These are phyloP conservation scores for Backusella mclennaniae DNA, from an alignment of 192 early-diverging fungal genomes.

Conservation along the genomic window DNA sequence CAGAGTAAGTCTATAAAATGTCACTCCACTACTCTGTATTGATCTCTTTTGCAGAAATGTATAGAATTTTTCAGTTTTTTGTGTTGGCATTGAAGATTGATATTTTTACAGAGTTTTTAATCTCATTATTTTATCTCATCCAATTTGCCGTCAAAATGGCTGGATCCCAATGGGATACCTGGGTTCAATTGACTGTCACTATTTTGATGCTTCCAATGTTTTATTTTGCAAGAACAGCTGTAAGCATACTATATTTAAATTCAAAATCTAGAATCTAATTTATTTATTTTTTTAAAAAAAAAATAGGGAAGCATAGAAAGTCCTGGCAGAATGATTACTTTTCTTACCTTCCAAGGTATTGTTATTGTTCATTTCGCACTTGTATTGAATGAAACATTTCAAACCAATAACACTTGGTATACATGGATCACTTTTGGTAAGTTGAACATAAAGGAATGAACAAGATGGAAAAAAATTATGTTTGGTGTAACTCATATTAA, in stretches of 20 bases:
- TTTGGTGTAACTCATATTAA: not conserved
- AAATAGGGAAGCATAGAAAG: slow-evolving; percentile 35
- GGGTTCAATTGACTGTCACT: slow-evolving; percentile 33
- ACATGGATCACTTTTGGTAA: slow-evolving; percentile 40
- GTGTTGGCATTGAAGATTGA: slow-evolving; percentile 39
- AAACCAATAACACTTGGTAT: slow-evolving; percentile 33
- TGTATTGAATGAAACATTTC: slow-evolving; percentile 26
- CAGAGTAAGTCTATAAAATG: slow-evolving; percentile 43
- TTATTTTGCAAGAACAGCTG: slow-evolving; percentile 33
- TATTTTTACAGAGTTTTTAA: slow-evolving; percentile 40
- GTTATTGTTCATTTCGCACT: slow-evolving; percentile 35
- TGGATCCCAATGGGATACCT: slow-evolving; percentile 20
- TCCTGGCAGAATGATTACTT: slow-evolving; percentile 24
- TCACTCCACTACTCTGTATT: not conserved
- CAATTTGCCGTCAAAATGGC: slow-evolving; percentile 23
- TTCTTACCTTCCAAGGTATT: slow-evolving; percentile 35
- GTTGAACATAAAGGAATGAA: not conserved
- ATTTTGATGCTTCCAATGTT: slow-evolving; percentile 36
- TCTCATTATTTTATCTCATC: slow-evolving; percentile 40
- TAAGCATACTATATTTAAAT: slow-evolving; percentile 17
- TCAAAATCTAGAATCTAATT: not conserved
- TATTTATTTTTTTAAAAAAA: not conserved
- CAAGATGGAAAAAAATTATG: not conserved
- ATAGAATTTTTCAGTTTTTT: slow-evolving; percentile 38
- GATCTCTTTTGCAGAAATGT: slow-evolving; percentile 30